Base-by-base conservation (phyloP, 495 filamentous ascomycete genomes). In the Schizothecium vesticola region DNA sequence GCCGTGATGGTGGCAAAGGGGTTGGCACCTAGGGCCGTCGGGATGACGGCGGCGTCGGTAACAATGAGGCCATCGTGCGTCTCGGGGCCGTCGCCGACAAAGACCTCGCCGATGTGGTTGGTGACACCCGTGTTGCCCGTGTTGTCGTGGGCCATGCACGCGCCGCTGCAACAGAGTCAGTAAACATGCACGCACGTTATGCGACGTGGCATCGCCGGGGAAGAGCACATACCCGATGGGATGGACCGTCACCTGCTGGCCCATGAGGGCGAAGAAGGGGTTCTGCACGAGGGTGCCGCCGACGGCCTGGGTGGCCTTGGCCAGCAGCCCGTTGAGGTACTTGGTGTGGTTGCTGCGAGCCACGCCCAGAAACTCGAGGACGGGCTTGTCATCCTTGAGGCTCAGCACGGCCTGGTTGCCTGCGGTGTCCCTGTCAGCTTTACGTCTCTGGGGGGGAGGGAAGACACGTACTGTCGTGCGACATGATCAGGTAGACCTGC, bases 1-100 rank as follows among this genome's bases (percentile, higher is more conserved):
- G 89, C 88, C 0, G 88, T 83, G 51, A 91, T 90, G 3, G 88
- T 92, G 19, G 87, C 89, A 66, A 90, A 85, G n/a, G 88, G 88
- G 71, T 91, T 91, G 13, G 87, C 86, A 29, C 87, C 87, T 13
- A 91, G 76, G n/a, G 87, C 82, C 36, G 85, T 86, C 1, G 89
- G 88, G 66, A 92, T 84, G 2, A 87, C 75, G n/a, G 87, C 82
- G 26, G 76, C 87, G 74, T 92, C 89, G 1, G 85, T 87, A 65
- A 87, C 85, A 23, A 90, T 80, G 9, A 91, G 80, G 1, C 88
- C 88, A 0, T 81, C 66, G 71, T 91, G 70, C 0, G 83, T 81
- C 43, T 87, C 83, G 3, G 58, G 68, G 1, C 82, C 83, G 26
- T 77, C 68, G 16, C 88, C 87, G 8, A 70, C 84, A 62, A 90